phyloP scores from a whole-genome alignment of 140 eudicot species.

The Cichorium intybus region DNA sequence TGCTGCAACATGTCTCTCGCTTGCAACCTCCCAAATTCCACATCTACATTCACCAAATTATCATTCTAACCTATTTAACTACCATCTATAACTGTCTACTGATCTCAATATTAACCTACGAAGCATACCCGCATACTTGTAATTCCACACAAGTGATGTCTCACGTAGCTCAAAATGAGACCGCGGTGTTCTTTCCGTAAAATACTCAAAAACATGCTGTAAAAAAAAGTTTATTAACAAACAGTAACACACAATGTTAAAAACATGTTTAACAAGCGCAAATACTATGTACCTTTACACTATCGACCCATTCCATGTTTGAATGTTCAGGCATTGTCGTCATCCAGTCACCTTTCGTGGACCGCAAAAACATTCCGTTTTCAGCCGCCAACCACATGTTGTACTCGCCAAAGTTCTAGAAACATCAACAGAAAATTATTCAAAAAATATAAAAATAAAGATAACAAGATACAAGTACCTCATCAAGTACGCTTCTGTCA shows the following conservation, averaged over 20 bases:
- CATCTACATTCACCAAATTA: constrained; percentile 42
- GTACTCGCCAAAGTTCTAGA: constrained; percentile 70
- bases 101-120: no score
- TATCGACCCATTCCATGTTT: constrained; percentile 80
- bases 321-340: constrained; percentile 90
- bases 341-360: constrained; percentile 77
- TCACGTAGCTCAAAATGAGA: constrained; percentile 79
- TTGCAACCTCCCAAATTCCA: constrained; percentile 67
- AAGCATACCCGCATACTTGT: constrained; percentile 81
- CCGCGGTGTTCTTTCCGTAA: constrained; percentile 81
- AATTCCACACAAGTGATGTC: constrained; percentile 92
- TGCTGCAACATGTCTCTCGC: constrained; percentile 73
- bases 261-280: neutral
- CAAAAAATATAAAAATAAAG: neutral
- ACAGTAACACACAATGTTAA: neutral
- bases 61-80: no score
- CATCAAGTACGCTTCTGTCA: constrained; percentile 65
- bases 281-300: constrained; percentile 52
- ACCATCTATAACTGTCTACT: no score
- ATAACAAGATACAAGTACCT: constrained; percentile 36
- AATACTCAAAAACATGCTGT: constrained; percentile 93
- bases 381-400: constrained; percentile 93
- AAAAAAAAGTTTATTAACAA: constrained; percentile 15
- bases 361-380: constrained; percentile 83
- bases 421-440: constrained; percentile 17